A percentile compares a stretch with the other conserved stretches of the same genome.
phyloP scores from a whole-genome alignment of 2,329 filamentous ascomycete species.

The Bipolaris victoriae region DNA sequence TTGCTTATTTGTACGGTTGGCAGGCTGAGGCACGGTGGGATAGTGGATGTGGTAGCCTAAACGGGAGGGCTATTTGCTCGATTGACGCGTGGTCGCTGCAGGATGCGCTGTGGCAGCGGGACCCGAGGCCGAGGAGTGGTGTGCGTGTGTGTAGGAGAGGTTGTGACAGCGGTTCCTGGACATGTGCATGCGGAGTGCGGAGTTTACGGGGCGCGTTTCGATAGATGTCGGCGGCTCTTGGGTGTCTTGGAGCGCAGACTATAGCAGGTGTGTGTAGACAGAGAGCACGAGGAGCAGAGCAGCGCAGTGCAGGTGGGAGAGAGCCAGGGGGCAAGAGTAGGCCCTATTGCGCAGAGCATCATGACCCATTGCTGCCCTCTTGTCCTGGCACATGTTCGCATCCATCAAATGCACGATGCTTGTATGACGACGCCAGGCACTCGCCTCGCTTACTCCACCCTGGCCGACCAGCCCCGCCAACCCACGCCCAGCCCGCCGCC shows the following conservation, averaged over 20 bases:
- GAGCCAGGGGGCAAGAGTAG: constrained; percentile 1
- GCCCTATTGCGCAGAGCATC: constrained; percentile 11
- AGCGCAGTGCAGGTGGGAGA: neutral
- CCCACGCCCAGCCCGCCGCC: neutral
- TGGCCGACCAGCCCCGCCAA: neutral
- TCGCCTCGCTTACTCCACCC: constrained; percentile 15
- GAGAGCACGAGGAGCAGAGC: neutral
- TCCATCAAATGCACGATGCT: constrained; percentile 11
- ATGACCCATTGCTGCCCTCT: constrained; percentile 1
- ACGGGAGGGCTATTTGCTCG: constrained; percentile 2
- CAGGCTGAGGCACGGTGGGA: constrained; percentile 12
- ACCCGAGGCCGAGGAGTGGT: constrained; percentile 1
- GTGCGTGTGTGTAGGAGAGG: neutral
- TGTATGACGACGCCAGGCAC: constrained; percentile 17
- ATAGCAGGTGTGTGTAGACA: neutral
- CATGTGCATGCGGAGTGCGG: constrained; percentile 2
- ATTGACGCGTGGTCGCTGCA: constrained; percentile 4
- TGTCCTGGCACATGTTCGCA: constrained; percentile 5
- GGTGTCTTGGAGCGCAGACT: neutral
- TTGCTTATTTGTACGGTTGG: constrained; percentile 2
- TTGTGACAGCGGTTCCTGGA: constrained; percentile 3
- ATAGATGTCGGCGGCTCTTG: neutral
- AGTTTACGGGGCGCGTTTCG: constrained; percentile 9
- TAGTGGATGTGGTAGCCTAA: constrained; percentile 10
- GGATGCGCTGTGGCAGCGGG: constrained; percentile 12